Conservation (phyloP, 1,284 basidiomycete genomes). For the Austroboletus niveus region DNA sequence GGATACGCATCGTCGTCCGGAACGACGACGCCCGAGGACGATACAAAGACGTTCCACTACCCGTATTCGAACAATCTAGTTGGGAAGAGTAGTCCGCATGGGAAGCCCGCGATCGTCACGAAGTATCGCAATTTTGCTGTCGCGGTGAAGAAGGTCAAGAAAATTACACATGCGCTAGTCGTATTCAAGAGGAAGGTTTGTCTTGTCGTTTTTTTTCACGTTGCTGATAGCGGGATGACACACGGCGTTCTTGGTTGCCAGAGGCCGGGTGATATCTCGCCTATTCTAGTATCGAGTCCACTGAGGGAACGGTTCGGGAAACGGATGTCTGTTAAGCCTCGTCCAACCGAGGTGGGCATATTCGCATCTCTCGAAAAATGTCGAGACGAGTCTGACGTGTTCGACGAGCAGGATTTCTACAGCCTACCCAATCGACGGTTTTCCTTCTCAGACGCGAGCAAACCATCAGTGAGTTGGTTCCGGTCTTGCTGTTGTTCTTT, state of each 20-base stretch:
- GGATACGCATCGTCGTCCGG: slow-evolving; percentile 30
- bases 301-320: slow-evolving; percentile 32
- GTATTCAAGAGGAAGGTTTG: slow-evolving; percentile 27
- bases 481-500: background rate
- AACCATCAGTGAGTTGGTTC: slow-evolving; percentile 10
- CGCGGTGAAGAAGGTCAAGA: slow-evolving; percentile 26
- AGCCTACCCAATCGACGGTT: slow-evolving; percentile 30
- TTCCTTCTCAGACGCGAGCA: slow-evolving; percentile 25
- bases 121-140: slow-evolving; percentile 16
- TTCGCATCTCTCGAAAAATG: background rate
- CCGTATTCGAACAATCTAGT: slow-evolving; percentile 7
- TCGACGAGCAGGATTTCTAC: slow-evolving; percentile 20
- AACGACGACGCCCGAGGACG: slow-evolving; percentile 33
- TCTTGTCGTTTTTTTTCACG: background rate
- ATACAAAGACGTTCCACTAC: slow-evolving; percentile 20
- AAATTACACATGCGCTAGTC: slow-evolving; percentile 13
- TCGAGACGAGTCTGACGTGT: background rate
- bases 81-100: background rate
- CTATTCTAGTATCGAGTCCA: slow-evolving; percentile 26
- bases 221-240: no score
- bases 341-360: slow-evolving; percentile 27
- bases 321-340: slow-evolving; percentile 25
- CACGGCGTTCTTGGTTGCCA: background rate
- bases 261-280: slow-evolving; percentile 25
- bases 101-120: slow-evolving; percentile 10